Conservation (phyloP, 441 rosid genomes). For the Gossypium davidsonii region DNA sequence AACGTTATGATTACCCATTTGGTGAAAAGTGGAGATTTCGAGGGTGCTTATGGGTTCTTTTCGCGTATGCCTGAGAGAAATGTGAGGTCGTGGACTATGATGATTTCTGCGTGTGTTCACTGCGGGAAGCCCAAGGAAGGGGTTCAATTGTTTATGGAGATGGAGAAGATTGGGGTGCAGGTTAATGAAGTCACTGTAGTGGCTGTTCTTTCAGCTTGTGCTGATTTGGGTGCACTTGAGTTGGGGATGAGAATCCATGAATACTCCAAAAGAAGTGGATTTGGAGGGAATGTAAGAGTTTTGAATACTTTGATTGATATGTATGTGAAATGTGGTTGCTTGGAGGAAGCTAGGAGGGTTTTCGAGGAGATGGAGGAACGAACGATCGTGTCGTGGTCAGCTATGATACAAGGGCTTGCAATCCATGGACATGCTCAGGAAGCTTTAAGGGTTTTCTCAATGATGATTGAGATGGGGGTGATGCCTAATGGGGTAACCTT, state of each 20-base stretch:
- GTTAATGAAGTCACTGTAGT: slow-evolving; percentile 31
- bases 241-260: slow-evolving; percentile 28
- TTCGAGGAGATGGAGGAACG: slow-evolving; percentile 23
- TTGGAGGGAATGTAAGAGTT: slow-evolving; percentile 22
- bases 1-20: slow-evolving; percentile 28
- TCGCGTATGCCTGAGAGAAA: slow-evolving; percentile 30
- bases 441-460: slow-evolving; percentile 21
- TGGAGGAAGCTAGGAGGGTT: slow-evolving; percentile 29
- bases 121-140: slow-evolving; percentile 33
- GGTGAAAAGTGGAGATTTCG: slow-evolving; percentile 25
- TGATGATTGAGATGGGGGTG: slow-evolving; percentile 26
- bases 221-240: slow-evolving; percentile 30
- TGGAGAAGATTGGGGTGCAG: slow-evolving; percentile 23
- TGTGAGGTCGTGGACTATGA: slow-evolving; percentile 36
- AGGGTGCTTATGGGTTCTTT: slow-evolving; percentile 20
- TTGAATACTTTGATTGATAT: slow-evolving; percentile 35
- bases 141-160: slow-evolving; percentile 26
- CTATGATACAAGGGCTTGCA: slow-evolving; percentile 35
- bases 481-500: slow-evolving; percentile 30
- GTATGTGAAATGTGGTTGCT: slow-evolving; percentile 39
- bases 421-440: slow-evolving; percentile 35
- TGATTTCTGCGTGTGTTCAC: slow-evolving; percentile 32
- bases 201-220: slow-evolving; percentile 34
- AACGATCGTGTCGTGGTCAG: slow-evolving; percentile 31
- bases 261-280: slow-evolving; percentile 20